Evolutionary conservation across 805 yeast species (phyloP).

Genomic region (Starmera quercuum): DNA sequence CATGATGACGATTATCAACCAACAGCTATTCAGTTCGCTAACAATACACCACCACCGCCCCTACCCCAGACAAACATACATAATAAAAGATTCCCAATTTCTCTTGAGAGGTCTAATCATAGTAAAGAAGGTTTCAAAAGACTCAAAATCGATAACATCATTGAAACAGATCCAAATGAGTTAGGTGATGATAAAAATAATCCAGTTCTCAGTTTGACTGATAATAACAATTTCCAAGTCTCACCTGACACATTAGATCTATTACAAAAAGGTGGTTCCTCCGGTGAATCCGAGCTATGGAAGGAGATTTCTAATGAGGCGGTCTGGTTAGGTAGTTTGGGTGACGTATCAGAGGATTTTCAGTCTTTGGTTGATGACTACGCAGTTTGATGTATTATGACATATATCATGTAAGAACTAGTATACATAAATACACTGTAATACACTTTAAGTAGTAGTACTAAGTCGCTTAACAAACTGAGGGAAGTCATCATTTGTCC

Average conservation of each 20-base stretch:
- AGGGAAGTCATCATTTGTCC: conserved; percentile 48
- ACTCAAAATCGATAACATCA: conserved; percentile 10
- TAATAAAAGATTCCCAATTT: too few species aligned
- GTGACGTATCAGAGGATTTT: conserved; percentile 35
- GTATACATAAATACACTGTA: background rate
- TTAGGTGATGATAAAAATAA: background rate
- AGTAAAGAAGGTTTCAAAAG: conserved; percentile 5
- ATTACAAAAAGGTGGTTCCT: conserved; percentile 22
- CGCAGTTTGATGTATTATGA: background rate
- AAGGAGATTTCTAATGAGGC: conserved; percentile 73
- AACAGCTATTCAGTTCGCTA: conserved; percentile 18
- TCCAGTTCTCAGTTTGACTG: conserved; percentile 8
- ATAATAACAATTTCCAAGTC: conserved; percentile 12
- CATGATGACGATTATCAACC: conserved; percentile 41
- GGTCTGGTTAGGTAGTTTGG: conserved; percentile 47
- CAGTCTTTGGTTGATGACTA: conserved; percentile 18
- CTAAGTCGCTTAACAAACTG: conserved; percentile 37
- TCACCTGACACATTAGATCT: conserved; percentile 23
- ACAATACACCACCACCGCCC: conserved; percentile 2
- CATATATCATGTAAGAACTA: background rate
- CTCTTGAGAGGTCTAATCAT: too few species aligned
- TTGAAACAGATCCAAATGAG: background rate
- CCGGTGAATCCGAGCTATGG: conserved; percentile 54
- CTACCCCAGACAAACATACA: background rate
- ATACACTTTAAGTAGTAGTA: background rate